These are phyloP conservation scores for Auriculariales sp. DNA, from an alignment of 768 basidiomycete genomes.

Conservation along the genomic window DNA sequence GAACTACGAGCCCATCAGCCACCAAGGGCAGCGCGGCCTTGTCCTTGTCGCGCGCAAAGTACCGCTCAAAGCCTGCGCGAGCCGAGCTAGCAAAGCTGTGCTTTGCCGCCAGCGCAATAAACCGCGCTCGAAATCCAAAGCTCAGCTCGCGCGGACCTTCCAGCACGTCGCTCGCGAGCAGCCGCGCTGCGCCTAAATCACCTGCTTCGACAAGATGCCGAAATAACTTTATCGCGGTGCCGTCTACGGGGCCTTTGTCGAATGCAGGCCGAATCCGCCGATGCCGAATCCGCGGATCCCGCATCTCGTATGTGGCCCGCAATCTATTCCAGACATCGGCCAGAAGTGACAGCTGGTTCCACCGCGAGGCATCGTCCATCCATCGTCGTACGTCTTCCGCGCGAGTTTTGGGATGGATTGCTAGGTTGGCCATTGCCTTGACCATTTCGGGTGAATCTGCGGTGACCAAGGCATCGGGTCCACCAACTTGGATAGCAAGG, in stretches of 20 bases:
- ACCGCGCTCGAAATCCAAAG: not conserved
- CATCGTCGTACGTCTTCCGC: not conserved
- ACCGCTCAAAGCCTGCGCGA: not conserved
- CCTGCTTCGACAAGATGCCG: not conserved
- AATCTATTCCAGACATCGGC: not conserved
- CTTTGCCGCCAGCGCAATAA: not conserved
- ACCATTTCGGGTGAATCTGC: not conserved
- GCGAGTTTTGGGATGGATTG: not conserved
- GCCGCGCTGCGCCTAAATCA: not conserved
- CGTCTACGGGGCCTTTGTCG: not conserved
- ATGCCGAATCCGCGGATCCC: not conserved
- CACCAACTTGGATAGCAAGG: not conserved
- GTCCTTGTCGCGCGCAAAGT: not conserved
- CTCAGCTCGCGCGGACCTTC: not conserved
- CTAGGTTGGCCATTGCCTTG: not conserved
- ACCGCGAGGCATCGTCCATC: not conserved
- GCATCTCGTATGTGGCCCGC: no score
- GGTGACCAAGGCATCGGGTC: not conserved
- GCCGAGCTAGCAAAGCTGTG: not conserved
- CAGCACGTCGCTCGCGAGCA: not conserved
- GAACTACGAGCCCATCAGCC: not conserved
- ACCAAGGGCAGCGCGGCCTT: not conserved
- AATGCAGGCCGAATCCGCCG: no score
- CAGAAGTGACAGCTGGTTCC: not conserved
- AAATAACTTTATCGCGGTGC: not conserved